phyloP scores from a whole-genome alignment of 768 basidiomycete genomes.

The Mycena albidolilacea region DNA sequence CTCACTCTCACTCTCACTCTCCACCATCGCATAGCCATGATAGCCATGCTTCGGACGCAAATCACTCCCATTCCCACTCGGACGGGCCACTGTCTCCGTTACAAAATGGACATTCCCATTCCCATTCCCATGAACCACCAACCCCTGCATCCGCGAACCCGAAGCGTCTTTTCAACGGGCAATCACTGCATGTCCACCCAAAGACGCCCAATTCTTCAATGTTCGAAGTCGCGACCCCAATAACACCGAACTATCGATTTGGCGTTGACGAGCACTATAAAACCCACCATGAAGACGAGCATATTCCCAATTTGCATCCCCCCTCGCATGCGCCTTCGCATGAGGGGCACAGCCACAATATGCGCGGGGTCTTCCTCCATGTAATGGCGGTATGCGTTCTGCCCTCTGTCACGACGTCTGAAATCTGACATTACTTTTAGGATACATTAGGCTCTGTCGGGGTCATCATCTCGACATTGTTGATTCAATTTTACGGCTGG shows the following conservation, averaged over 20 bases:
- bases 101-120: conserved; percentile 30
- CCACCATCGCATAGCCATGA: conserved; percentile 21
- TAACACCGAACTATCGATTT: conserved; percentile 76
- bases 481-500: conserved; percentile 98
- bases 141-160: conserved; percentile 36
- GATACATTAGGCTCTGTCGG: conserved; percentile 98
- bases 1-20: conserved; percentile 29
- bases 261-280: conserved; percentile 67
- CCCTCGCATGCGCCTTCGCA: conserved; percentile 70
- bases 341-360: conserved; percentile 96
- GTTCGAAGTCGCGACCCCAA: conserved; percentile 60
- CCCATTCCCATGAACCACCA: conserved; percentile 17
- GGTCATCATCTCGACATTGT: conserved; percentile 95
- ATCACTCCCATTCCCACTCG: conserved; percentile 32
- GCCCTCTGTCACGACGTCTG: background rate
- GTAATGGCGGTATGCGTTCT: conserved; percentile 86
- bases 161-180: conserved; percentile 56
- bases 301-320: conserved; percentile 62
- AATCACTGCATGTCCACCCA: conserved; percentile 56
- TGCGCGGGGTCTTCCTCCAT: conserved; percentile 98
- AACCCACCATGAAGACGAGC: conserved; percentile 54
- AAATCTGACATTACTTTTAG: conserved; percentile 53
- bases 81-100: conserved; percentile 12
- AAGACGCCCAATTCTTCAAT: conserved; percentile 39
- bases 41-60: conserved; percentile 31